Evolutionary conservation across 805 yeast species (phyloP).

Genomic region (Nakazawaea wickerhamii): DNA sequence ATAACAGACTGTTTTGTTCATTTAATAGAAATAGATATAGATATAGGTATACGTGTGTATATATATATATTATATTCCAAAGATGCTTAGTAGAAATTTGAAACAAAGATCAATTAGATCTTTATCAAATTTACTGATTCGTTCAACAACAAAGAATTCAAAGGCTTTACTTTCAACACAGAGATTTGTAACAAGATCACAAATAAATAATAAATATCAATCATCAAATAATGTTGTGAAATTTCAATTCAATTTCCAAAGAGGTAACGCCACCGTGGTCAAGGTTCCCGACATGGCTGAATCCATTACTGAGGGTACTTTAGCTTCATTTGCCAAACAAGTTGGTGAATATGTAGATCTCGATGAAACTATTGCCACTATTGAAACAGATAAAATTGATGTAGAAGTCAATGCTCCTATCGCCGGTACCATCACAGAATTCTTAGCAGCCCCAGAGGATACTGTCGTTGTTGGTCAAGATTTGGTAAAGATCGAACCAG

Average conservation of each 20-base stretch:
- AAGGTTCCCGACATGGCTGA: constrained; percentile 99
- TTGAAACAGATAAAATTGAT: constrained; percentile 97
- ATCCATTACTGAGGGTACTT: constrained; percentile 94
- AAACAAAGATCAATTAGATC: constrained; percentile 1
- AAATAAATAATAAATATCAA: not conserved
- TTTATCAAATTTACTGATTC: not conserved
- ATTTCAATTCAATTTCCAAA: constrained; percentile 4
- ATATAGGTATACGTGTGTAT: not conserved
- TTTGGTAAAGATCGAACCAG: constrained; percentile 78
- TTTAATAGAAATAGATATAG: too few relatives aligned
- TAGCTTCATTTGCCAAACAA: constrained; percentile 57
- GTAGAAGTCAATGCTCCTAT: constrained; percentile 95
- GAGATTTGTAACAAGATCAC: too few relatives aligned
- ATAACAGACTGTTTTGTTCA: too few relatives aligned
- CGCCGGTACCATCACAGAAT: constrained; percentile 81
- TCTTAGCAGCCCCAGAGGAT: constrained; percentile 79
- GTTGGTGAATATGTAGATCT: constrained; percentile 84
- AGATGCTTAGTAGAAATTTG: constrained; percentile 11
- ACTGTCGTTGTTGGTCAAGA: constrained; percentile 97
- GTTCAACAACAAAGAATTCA: not conserved
- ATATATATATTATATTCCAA: not conserved
- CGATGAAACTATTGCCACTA: constrained; percentile 92
- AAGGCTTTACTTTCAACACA: not conserved
- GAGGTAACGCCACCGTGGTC: constrained; percentile 42
- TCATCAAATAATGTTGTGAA: too few relatives aligned